These are phyloP conservation scores for Ephemerocybe angulata DNA, from an alignment of 768 basidiomycete species.

Conservation along the genomic window DNA sequence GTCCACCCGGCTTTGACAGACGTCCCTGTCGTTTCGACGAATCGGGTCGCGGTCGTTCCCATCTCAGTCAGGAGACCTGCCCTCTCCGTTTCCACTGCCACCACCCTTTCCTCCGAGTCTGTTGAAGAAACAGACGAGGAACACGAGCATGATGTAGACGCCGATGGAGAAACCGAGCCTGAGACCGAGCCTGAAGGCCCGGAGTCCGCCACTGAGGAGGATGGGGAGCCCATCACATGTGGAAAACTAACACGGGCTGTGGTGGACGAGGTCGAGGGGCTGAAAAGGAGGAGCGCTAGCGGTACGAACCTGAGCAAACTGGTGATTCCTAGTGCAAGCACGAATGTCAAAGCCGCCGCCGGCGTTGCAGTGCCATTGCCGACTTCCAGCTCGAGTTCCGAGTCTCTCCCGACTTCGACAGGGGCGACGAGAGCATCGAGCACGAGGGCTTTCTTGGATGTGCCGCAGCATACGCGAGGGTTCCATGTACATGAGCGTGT, in stretches of 20 bases:
- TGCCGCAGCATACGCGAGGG: not conserved
- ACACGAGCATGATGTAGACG: not conserved
- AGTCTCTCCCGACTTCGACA: no score
- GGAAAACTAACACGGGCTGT: not conserved
- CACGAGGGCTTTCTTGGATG: not conserved
- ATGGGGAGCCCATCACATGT: not conserved
- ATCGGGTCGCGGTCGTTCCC: not conserved
- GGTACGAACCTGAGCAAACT: not conserved
- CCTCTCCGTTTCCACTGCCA: not conserved
- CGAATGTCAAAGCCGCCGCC: not conserved
- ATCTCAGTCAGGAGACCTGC: not conserved
- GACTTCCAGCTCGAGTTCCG: not conserved
- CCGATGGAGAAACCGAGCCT: not conserved
- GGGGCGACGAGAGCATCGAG: not conserved
- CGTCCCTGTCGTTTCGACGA: not conserved
- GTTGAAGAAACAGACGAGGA: not conserved
- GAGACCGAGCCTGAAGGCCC: no score
- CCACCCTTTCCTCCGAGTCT: no score
- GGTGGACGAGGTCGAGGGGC: not conserved
- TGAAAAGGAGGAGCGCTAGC: conserved; percentile 1
- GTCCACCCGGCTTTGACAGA: no score
- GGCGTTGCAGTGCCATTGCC: not conserved
- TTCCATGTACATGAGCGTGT: not conserved
- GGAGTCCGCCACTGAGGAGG: not conserved
- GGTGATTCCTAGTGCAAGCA: not conserved